Base-by-base conservation (phyloP, 805 yeast species). In the Saccharomycopsis sp. region DNA sequence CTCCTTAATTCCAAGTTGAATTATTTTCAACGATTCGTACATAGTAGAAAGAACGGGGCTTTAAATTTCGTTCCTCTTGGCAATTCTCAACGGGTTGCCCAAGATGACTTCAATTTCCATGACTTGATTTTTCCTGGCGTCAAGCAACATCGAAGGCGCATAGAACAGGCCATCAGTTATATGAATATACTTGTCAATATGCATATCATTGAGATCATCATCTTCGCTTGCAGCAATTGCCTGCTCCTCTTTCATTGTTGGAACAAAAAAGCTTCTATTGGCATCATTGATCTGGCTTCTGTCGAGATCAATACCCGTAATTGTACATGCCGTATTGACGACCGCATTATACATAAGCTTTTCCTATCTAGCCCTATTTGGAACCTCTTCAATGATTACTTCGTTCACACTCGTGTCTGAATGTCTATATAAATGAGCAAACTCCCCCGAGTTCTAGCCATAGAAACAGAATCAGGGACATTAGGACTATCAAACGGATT, bases 91-190 rank as follows among this genome's bases (percentile, higher is more conserved):
- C 0, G 81, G 68, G 54, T 79, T 83, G 5, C 89, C 88, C 11
- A 34, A 9, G 5, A 85, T 79, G 22, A 75, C 80, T 55, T 83
- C 86, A 23, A 78, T 60, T 60, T 85, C 93, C 53, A 83, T 73
- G 40, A 77, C 76, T 55, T 81, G 78, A 24, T 77, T 75, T 48
- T 80, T 78, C 41, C 74, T 64, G 17, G 71, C 70, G 56, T 82
- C 89, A 11, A 80, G 80, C 50, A 74, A 63, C 89, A 82, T 82
- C 4, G 87, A 81, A 2, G 88, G 89, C 41, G 70, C 68, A 57
- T 73, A 82, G 61, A 70, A 73, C 26, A 63, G 65, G 9, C 74
- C 75, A 46, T 69, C 81, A 29, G n/a, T n/a, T n/a, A 75, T 66
- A 51, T 75, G 77, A 26, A 76, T 58, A 65, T 75, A 72, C 40